These are phyloP conservation scores for Mycena rebaudengoi DNA, from an alignment of 768 basidiomycete species.

Conservation along the genomic window DNA sequence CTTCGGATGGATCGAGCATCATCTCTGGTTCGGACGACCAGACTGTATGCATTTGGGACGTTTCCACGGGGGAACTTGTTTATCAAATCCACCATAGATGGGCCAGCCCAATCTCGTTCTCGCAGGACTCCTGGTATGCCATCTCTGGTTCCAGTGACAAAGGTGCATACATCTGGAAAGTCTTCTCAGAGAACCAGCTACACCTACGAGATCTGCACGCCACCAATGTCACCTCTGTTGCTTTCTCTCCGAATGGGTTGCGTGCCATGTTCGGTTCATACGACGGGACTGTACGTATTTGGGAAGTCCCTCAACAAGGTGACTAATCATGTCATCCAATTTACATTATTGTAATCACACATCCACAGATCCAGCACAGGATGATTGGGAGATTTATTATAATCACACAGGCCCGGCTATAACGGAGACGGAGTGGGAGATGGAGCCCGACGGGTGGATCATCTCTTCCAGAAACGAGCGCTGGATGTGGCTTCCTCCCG, in stretches of 20 bases:
- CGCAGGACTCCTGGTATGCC: background rate
- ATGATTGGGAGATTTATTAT: too few relatives aligned
- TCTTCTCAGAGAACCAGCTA: background rate
- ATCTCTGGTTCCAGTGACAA: background rate
- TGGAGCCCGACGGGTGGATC: background rate
- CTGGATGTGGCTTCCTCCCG: background rate
- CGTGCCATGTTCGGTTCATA: background rate
- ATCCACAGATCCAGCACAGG: too few relatives aligned
- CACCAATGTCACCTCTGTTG: background rate
- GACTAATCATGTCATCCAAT: too few relatives aligned
- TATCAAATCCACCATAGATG: background rate
- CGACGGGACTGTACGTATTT: background rate
- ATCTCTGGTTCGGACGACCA: background rate
- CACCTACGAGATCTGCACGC: background rate
- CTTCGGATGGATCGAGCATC: background rate
- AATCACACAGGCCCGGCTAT: too few relatives aligned
- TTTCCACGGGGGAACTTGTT: background rate
- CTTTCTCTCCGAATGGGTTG: background rate
- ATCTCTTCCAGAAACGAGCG: background rate
- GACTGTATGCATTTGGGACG: background rate
- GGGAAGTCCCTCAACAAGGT: background rate
- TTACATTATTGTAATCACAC: too few relatives aligned
- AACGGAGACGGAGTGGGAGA: background rate
- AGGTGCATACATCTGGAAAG: background rate
- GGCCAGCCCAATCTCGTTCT: background rate